Evolutionary conservation across 2,329 filamentous ascomycete genomes (phyloP), one percentile per base, ranked within the genome.

Genomic region (Aspergillus sp.): DNA sequence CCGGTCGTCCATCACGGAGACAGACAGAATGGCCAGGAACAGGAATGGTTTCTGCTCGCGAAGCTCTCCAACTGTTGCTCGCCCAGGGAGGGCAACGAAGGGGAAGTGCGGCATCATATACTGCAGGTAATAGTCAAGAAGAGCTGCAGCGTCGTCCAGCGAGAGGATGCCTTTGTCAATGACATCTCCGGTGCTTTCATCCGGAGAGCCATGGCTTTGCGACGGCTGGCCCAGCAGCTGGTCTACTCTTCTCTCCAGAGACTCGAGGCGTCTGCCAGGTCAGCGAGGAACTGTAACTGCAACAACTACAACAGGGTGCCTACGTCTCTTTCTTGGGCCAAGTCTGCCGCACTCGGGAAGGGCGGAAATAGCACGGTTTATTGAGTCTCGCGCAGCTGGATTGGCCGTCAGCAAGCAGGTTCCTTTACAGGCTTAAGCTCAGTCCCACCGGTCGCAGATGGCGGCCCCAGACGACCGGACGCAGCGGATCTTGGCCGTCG

Each of bases 81-180:
- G 47, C 7, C 64, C 57, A 5, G 68, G 56, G 30, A 76, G 53
- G 5, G 74, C 64, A 7, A 76, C 67, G 45, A 76, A 76, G 4
- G 73, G 74, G 34, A 76, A 75, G 57, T 75, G 67, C 0, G 69
- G 66, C 62, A 69, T 74, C 67, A 76, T 72, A 11, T 65, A 66
- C 4, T 62, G 64, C 58, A 66, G 71, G 64, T 73, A 76, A 24
- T 66, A 54, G 17, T 70, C 64, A 17, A 74, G 56, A 41, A 73
- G 62, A 12, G 59, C 65, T 5, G 60, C 54, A 4, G 66, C 62
- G 3, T 52, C 50, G 63, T 62, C 51, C 17, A 63, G 57, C 36
- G 39, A 56, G 7, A 68, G 55, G n/a, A 63, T 22, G 1, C 57
- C 61, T 26, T 43, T 56, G 32, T 57, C 53, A 48, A 69, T 54